A percentile compares a stretch with the other conserved stretches of the same genome.
phyloP scores from a whole-genome alignment of 78 protist genomes.

The Bodo saltans region DNA sequence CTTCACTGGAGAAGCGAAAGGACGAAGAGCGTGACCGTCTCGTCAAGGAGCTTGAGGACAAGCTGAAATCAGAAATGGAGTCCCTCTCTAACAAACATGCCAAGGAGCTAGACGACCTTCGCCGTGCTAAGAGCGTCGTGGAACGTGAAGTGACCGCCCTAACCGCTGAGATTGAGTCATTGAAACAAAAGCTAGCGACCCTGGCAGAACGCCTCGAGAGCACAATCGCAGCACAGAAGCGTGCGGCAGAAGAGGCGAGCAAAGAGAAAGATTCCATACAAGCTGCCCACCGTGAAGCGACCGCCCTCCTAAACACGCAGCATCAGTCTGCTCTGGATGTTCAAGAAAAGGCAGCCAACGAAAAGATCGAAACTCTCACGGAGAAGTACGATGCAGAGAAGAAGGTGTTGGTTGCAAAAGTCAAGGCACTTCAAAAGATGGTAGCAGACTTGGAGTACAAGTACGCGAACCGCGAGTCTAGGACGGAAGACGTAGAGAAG shows the following conservation, averaged over 20 bases:
- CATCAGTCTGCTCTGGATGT: not conserved
- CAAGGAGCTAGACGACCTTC: not conserved
- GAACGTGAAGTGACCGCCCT: not conserved
- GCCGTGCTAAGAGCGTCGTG: not conserved
- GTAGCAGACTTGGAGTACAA: conserved; percentile 18
- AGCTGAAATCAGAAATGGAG: not conserved
- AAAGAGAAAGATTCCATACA: not conserved
- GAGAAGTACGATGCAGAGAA: not conserved
- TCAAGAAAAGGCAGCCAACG: not conserved
- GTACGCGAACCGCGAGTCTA: conserved; percentile 34
- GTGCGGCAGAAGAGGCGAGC: not conserved
- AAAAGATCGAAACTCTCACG: not conserved
- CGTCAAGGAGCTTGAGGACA: not conserved
- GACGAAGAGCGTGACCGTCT: not conserved
- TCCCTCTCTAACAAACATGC: not conserved
- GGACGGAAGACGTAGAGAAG: conserved; percentile 43
- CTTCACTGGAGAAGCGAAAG: not conserved
- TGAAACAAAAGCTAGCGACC: not conserved
- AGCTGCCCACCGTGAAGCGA: not conserved
- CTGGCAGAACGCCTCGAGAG: not conserved
- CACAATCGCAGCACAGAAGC: not conserved
- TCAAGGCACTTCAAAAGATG: not conserved
- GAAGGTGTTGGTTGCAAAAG: not conserved
- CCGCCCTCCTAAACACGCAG: not conserved
- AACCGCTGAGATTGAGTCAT: not conserved